Evolutionary conservation across 2,329 filamentous ascomycete species (phyloP).

Genomic region (Aspergillus floridensis): DNA sequence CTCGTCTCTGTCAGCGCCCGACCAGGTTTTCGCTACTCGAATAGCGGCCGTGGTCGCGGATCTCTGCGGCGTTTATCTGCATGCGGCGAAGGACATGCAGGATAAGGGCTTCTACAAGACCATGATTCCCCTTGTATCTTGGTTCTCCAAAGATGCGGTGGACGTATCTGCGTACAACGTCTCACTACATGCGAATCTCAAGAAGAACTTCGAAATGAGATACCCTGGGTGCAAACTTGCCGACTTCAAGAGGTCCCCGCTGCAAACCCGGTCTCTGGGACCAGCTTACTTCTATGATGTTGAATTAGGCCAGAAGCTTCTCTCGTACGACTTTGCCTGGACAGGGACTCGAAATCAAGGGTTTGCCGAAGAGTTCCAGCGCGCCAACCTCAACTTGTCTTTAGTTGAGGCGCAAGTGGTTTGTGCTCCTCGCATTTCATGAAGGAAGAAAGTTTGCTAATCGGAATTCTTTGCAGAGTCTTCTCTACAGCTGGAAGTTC

Average conservation of each 20-base stretch:
- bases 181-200: constrained; percentile 81
- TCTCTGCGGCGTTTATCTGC: constrained; percentile 85
- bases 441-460: constrained; percentile 24
- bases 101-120: constrained; percentile 66
- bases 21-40: constrained; percentile 59
- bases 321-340: constrained; percentile 78
- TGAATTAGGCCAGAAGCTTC: constrained; percentile 69
- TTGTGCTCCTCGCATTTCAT: constrained; percentile 34
- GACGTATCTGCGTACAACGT: constrained; percentile 79
- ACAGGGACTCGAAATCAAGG: constrained; percentile 63
- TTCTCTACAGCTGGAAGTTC: constrained; percentile 88
- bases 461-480: constrained; percentile 50
- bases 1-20: constrained; percentile 46
- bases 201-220: constrained; percentile 75
- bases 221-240: constrained; percentile 72
- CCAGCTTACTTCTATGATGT: constrained; percentile 81
- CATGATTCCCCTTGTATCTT: constrained; percentile 71
- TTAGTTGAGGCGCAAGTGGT: constrained; percentile 89
- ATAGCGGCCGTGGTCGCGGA: constrained; percentile 82
- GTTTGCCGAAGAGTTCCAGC: constrained; percentile 77
- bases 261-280: constrained; percentile 67
- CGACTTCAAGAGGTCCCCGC: constrained; percentile 73
- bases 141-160: constrained; percentile 75
- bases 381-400: constrained; percentile 86
- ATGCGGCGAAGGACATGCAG: constrained; percentile 75